Conservation (phyloP, 2,329 filamentous ascomycete species). For the Ophiostoma pallidulum region DNA sequence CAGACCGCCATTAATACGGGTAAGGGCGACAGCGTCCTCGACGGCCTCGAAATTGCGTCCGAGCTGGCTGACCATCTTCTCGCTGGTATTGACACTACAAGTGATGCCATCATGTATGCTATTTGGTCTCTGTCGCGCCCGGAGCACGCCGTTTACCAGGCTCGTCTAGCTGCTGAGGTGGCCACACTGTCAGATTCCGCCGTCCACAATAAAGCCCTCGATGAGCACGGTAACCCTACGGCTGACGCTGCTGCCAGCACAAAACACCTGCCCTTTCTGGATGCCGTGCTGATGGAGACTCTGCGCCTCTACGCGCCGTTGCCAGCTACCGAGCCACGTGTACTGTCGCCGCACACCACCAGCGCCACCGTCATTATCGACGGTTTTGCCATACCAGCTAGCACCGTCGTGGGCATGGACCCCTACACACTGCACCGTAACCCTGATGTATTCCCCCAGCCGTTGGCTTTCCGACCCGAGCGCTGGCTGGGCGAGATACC, state of each 20-base stretch:
- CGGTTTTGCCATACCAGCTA: slow-evolving; percentile 18
- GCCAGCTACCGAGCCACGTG: slow-evolving; percentile 42
- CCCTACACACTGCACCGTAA: slow-evolving; percentile 23
- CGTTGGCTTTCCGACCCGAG: slow-evolving; percentile 20
- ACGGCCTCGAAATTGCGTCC: slow-evolving; percentile 39
- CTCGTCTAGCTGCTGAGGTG: slow-evolving; percentile 35
- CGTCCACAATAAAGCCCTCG: slow-evolving; percentile 20
- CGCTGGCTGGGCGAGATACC: slow-evolving; percentile 15
- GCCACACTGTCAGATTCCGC: not conserved
- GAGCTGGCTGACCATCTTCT: slow-evolving; percentile 45
- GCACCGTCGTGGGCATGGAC: slow-evolving; percentile 19
- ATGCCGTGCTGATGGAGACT: slow-evolving; percentile 42
- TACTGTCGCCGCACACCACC: too few species aligned
- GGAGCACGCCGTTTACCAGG: slow-evolving; percentile 32
- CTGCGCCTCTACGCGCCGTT: slow-evolving; percentile 40
- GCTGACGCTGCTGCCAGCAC: slow-evolving; percentile 28
- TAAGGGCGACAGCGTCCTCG: slow-evolving; percentile 18
- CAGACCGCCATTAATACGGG: not conserved
- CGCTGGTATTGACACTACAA: slow-evolving; percentile 40
- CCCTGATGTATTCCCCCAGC: slow-evolving; percentile 17
- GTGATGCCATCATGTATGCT: slow-evolving; percentile 41
- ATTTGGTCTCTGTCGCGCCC: slow-evolving; percentile 40
- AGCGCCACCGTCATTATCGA: slow-evolving; percentile 19
- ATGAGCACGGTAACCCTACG: slow-evolving; percentile 24
- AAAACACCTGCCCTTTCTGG: slow-evolving; percentile 34